A percentile compares a stretch with the other conserved stretches of the same genome.
These are phyloP conservation scores for Vaccinium vitisidaea DNA, from an alignment of 148 eudicot genomes.

Conservation along the genomic window DNA sequence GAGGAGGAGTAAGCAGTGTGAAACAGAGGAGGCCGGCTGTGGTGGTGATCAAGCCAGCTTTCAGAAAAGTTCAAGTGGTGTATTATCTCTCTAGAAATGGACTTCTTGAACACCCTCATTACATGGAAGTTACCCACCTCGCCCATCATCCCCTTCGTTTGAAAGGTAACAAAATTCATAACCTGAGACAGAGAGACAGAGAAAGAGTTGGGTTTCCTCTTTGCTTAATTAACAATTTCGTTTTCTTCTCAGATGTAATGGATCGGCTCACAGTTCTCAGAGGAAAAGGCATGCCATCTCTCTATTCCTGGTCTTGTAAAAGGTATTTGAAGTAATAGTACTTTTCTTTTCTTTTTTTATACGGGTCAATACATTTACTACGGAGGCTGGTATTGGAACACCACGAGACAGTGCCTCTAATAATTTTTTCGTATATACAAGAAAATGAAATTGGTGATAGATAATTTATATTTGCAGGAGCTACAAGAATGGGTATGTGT, in stretches of 20 bases:
- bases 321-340: slow-evolving; percentile 43
- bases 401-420: no score
- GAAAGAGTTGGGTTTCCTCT: neutral
- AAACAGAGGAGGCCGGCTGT: neutral
- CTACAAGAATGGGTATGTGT: slow-evolving; percentile 90
- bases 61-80: slow-evolving; percentile 70
- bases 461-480: slow-evolving; percentile 41
- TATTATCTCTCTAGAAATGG: slow-evolving; percentile 81
- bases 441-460: neutral
- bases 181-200: neutral
- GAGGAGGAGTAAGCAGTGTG: neutral
- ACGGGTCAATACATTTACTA: no score
- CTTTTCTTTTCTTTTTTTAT: no score
- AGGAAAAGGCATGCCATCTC: slow-evolving; percentile 88
- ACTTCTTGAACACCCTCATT: slow-evolving; percentile 89
- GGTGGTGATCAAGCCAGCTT: slow-evolving; percentile 11
- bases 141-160: slow-evolving; percentile 72
- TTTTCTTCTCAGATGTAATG: slow-evolving; percentile 48
- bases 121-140: slow-evolving; percentile 70
- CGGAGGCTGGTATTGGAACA: no score
- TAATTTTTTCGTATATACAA: no score
- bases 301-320: slow-evolving; percentile 94
- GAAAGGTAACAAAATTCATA: slow-evolving; percentile 42
- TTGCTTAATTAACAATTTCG: neutral
- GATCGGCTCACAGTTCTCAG: slow-evolving; percentile 66